Base-by-base conservation (phyloP, 352 stramenopile species). In the Phytophthora syringae region DNA sequence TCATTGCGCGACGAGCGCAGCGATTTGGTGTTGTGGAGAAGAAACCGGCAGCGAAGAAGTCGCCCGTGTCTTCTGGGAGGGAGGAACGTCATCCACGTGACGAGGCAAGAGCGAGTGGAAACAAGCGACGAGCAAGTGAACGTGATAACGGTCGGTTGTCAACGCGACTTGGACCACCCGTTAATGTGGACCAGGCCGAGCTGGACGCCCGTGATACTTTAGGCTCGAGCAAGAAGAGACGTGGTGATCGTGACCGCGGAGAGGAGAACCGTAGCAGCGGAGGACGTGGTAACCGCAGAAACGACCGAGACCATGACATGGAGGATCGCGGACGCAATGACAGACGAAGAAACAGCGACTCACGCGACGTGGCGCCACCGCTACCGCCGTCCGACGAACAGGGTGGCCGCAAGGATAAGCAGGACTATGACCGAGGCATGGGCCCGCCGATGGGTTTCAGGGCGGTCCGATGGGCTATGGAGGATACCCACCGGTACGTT, bases 181-280 rank as follows among this genome's bases (percentile, higher is more conserved):
- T 94, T 43, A 94, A 92, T 55, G 80, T 90, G 22, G 82, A 92
- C 50, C 85, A 94, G 45, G 85, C 85, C 2, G 79, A 94, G 52
- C 52, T 94, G 11, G 85, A 94, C 50, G 85, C 83, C 0, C 80
- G 83, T 42, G 82, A 89, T 28, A 90, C 79, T 20, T 25, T 90
- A 16, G 56, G 54, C 5, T 66, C 67, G 3, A 77, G 84, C 64
- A 91, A 90, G 68, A 85, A 85, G 60, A 87, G 80, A 76, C 84
- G 84, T 34, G 60, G 67, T 25, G 70, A 74, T 48, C 59, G 64
- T 34, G 64, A 65, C 25, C 52, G 44, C 10, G 24, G 56, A 39
- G 68, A 74, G n/a, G 76, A 77, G n/a, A 79, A 64, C 13, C 63
- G 74, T 20, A 69, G 57, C 18, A 64, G 37, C 24, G 57, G 28